A percentile compares a stretch with the other conserved stretches of the same genome.
Conservation (phyloP, 2,329 filamentous ascomycete species). For the Fusarium anguioides region DNA sequence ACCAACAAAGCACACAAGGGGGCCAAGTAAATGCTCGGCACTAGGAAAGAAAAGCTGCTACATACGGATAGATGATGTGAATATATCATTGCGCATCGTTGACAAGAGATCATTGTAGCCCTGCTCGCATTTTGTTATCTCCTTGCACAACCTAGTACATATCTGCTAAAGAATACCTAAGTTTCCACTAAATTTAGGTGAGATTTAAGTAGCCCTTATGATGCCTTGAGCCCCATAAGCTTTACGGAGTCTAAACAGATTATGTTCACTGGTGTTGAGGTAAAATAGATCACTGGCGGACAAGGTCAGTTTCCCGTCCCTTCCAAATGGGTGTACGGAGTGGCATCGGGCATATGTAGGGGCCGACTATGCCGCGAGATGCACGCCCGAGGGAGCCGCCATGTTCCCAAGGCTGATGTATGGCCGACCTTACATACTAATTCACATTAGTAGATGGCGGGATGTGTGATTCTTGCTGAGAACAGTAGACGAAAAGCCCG, state of each 20-base stretch:
- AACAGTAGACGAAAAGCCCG: not conserved
- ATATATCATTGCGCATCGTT: not conserved
- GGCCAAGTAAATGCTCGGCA: not conserved
- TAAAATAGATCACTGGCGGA: conserved; percentile 13
- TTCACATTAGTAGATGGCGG: not conserved
- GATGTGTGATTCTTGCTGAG: conserved; percentile 8
- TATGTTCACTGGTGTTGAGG: not conserved
- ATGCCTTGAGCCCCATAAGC: too few species aligned
- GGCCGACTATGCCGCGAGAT: conserved; percentile 27
- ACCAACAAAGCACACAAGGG: conserved; percentile 12
- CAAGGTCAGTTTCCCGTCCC: conserved; percentile 23
- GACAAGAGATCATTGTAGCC: not conserved
- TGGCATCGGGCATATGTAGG: conserved; percentile 29
- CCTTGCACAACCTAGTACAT: too few species aligned
- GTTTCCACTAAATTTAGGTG: too few species aligned
- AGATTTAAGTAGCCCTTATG: too few species aligned
- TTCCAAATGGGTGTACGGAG: conserved; percentile 12
- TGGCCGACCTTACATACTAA: conserved; percentile 4
- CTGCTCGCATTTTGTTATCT: not conserved
- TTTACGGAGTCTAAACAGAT: too few species aligned
- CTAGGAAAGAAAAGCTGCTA: not conserved
- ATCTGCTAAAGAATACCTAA: too few species aligned
- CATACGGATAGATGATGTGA: not conserved
- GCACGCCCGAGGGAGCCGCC: conserved; percentile 29
- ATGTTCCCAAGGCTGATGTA: conserved; percentile 35